These are phyloP conservation scores for Cinnamomum chago DNA, from an alignment of 164 flowering plant genomes.

Conservation along the genomic window DNA sequence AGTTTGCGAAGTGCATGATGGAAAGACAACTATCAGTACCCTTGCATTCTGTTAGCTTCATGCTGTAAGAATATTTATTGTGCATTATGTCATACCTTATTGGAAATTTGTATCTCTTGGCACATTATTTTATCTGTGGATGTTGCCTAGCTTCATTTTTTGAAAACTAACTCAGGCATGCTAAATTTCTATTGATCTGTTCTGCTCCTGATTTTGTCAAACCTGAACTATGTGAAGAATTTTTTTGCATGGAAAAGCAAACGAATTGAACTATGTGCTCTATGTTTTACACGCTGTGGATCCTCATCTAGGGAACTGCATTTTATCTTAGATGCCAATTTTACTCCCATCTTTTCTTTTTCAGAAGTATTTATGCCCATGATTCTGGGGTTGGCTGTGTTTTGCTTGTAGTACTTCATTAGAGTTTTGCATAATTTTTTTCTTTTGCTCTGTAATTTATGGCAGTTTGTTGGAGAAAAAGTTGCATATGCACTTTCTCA, in stretches of 20 bases:
- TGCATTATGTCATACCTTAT: not conserved
- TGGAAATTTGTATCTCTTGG: not conserved
- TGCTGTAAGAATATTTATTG: no score
- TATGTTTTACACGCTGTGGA: not conserved
- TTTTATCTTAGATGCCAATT: no score
- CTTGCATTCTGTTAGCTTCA: no score
- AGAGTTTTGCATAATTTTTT: no score
- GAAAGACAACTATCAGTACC: no score
- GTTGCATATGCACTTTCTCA: conserved; percentile 76
- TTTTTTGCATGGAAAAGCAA: not conserved
- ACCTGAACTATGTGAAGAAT: not conserved
- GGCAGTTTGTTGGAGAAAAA: conserved; percentile 83
- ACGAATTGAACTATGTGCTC: not conserved
- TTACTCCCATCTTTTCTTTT: no score
- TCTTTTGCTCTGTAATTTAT: not conserved
- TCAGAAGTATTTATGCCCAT: no score
- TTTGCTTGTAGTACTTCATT: no score
- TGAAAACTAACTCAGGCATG: not conserved
- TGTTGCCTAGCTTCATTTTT: not conserved
- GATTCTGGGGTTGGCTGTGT: no score
- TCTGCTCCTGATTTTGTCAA: not conserved
- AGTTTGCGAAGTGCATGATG: no score
- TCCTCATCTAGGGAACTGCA: no score
- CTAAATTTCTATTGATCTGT: not conserved
- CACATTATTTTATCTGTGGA: not conserved